These are phyloP conservation scores for Ambrosia trifida DNA, from an alignment of 129 eudicot species.

Conservation along the genomic window DNA sequence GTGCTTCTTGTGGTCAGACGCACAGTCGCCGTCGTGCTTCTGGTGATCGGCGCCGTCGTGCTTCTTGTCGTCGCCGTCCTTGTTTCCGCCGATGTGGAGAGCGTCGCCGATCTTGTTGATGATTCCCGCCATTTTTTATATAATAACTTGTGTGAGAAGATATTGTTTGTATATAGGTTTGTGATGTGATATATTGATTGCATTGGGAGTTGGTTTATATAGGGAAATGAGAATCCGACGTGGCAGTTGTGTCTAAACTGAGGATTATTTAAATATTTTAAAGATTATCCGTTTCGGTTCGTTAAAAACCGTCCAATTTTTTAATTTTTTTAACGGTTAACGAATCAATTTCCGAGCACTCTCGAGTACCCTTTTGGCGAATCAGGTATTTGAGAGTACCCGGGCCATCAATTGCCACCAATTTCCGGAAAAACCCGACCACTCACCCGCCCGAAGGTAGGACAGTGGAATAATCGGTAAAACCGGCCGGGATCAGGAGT, in stretches of 20 bases:
- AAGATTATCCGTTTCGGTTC: conserved; percentile 20
- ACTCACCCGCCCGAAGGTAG: too few species aligned
- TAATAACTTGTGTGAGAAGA: neutral
- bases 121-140: conserved; percentile 38
- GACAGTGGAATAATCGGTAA: too few species aligned
- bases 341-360: too few species aligned
- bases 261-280: neutral
- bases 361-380: too few species aligned
- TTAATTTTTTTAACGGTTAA: too few species aligned
- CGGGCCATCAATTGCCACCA: too few species aligned
- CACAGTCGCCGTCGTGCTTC: conserved; percentile 25
- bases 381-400: too few species aligned
- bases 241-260: neutral
- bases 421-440: too few species aligned
- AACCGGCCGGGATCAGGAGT: too few species aligned
- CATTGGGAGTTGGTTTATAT: conserved; percentile 1
- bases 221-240: conserved; percentile 17
- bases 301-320: conserved; percentile 20
- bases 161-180: neutral
- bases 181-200: conserved; percentile 2
- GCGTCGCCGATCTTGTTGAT: conserved; percentile 47
- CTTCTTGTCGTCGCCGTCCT: conserved; percentile 33
- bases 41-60: conserved; percentile 26
- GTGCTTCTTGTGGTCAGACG: conserved; percentile 33
- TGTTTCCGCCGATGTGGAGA: conserved; percentile 43